A percentile compares a stretch with the other conserved stretches of the same genome.
These are phyloP conservation scores for Coemansia sp. DNA, from an alignment of 192 early-diverging fungal species.

Conservation along the genomic window DNA sequence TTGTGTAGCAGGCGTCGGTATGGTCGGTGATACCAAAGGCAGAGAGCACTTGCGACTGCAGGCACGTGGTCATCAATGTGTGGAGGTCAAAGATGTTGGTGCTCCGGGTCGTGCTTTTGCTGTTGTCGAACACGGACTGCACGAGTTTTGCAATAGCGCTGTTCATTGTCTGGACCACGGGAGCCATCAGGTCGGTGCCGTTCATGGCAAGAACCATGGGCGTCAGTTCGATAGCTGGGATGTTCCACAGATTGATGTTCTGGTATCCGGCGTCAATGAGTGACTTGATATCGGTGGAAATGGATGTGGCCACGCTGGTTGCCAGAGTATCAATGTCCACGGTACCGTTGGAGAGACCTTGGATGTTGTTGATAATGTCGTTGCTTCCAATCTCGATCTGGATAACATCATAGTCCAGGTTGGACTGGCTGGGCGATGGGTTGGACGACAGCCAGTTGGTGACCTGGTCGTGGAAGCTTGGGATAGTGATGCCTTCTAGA, in stretches of 20 bases:
- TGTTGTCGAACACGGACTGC: background rate
- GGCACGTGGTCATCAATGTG: conserved; percentile 19
- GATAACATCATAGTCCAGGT: conserved; percentile 38
- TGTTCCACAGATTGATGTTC: conserved; percentile 45
- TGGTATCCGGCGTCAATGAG: conserved; percentile 39
- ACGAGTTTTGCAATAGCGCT: conserved; percentile 14
- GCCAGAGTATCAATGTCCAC: conserved; percentile 20
- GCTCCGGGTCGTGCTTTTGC: conserved; percentile 8
- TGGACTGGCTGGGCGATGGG: conserved; percentile 23
- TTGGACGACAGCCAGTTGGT: conserved; percentile 17
- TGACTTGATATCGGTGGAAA: conserved; percentile 24
- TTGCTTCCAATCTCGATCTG: conserved; percentile 44
- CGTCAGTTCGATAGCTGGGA: conserved; percentile 33
- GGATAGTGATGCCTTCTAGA: conserved; percentile 19
- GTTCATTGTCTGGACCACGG: conserved; percentile 24
- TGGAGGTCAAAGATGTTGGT: conserved; percentile 31
- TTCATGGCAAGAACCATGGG: conserved; percentile 15
- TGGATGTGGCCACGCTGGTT: conserved; percentile 10
- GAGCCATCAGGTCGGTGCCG: conserved; percentile 8
- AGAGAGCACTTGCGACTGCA: conserved; percentile 18
- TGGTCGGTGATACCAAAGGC: conserved; percentile 31
- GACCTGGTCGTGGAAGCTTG: conserved; percentile 49
- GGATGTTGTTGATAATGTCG: conserved; percentile 27
- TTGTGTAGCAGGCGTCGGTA: conserved; percentile 23
- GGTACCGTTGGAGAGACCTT: conserved; percentile 16